These are phyloP conservation scores for Cyberlindnera lachancei DNA, from an alignment of 805 yeast genomes.

Conservation along the genomic window DNA sequence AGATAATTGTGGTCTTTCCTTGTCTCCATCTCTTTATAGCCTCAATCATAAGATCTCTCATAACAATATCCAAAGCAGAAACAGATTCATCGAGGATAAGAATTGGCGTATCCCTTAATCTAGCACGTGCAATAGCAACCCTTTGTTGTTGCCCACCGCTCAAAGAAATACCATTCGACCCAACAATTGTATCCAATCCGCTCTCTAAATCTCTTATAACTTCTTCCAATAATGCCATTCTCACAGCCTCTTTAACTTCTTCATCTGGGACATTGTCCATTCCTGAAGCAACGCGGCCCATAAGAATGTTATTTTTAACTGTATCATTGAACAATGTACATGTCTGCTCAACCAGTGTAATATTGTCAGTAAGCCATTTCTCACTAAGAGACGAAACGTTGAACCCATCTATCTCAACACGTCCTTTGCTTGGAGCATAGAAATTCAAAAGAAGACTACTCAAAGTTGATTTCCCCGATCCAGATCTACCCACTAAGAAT, in stretches of 20 bases:
- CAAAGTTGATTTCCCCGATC: conserved; percentile 89
- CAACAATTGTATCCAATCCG: conserved; percentile 48
- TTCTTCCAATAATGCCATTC: conserved; percentile 44
- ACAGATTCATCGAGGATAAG: conserved; percentile 80
- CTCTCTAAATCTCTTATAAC: conserved; percentile 41
- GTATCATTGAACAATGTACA: conserved; percentile 60
- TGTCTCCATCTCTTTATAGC: conserved; percentile 52
- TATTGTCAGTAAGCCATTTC: conserved; percentile 50
- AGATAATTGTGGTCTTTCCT: conserved; percentile 67
- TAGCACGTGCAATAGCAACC: conserved; percentile 79
- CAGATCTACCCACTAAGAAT: conserved; percentile 80
- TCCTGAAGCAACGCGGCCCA: conserved; percentile 34
- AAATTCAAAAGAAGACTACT: conserved; percentile 54
- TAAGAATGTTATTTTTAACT: conserved; percentile 51
- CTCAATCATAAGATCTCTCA: conserved; percentile 38
- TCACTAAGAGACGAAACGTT: conserved; percentile 35
- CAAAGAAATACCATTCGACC: conserved; percentile 38
- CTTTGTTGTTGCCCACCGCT: conserved; percentile 94
- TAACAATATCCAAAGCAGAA: conserved; percentile 64
- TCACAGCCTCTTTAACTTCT: conserved; percentile 36
- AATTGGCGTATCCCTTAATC: conserved; percentile 62
- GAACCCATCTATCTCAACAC: conserved; percentile 48
- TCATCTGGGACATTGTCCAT: conserved; percentile 18
- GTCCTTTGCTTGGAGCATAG: conserved; percentile 47
- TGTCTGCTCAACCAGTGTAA: conserved; percentile 70